Evolutionary conservation across 1,284 basidiomycete species (phyloP).

Genomic region (Malassezia arunalokei): DNA sequence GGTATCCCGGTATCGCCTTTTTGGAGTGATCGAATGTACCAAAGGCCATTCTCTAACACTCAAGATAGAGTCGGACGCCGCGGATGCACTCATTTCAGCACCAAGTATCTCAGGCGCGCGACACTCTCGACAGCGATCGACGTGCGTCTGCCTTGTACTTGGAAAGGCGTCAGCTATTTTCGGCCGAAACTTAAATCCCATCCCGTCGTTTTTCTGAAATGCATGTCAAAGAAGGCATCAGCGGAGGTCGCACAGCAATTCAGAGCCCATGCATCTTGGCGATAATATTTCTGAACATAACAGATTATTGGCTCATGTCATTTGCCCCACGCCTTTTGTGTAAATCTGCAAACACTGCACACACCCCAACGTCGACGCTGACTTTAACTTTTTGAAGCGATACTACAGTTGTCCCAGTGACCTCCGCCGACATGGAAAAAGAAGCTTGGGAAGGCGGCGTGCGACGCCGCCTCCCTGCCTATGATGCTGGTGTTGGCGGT

Average conservation of each 20-base stretch:
- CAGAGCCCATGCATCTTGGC: too few species aligned
- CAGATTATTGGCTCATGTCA: not conserved
- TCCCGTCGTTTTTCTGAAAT: too few species aligned
- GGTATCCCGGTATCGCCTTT: slow-evolving; percentile 19
- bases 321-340: not conserved
- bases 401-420: too few species aligned
- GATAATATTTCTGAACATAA: too few species aligned
- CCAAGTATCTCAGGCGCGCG: not conserved
- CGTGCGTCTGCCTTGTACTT: too few species aligned
- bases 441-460: slow-evolving; percentile 7
- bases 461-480: not conserved
- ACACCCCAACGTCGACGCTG: not conserved
- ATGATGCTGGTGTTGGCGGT: not conserved
- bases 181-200: too few species aligned
- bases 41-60: slow-evolving; percentile 11
- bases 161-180: too few species aligned
- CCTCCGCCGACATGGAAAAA: slow-evolving; percentile 1
- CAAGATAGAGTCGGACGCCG: not conserved
- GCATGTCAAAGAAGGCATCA: too few species aligned
- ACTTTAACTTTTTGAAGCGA: too few species aligned
- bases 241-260: too few species aligned
- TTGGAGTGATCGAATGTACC: not conserved
- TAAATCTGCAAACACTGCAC: not conserved
- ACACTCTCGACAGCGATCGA: not conserved
- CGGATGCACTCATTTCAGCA: not conserved